Evolutionary conservation across 495 filamentous ascomycete genomes (phyloP).

Genomic region (Talaromyces borbonicus): DNA sequence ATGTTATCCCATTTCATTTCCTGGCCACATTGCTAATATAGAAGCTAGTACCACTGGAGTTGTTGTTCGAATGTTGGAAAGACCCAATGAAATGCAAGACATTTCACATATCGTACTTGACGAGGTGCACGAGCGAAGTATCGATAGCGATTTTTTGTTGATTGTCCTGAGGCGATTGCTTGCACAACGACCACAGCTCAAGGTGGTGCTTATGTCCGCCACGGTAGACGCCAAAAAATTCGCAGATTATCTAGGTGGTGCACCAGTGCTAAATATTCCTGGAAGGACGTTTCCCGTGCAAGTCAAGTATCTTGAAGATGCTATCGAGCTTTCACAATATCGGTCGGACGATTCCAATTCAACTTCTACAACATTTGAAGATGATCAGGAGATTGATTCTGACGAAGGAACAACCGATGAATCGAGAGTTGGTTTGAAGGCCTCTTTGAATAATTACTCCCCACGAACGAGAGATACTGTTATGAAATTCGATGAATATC

Average conservation of each 20-base stretch:
- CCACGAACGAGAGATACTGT: constrained; percentile 62
- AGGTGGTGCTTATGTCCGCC: constrained; percentile 90
- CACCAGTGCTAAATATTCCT: constrained; percentile 79
- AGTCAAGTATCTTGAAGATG: constrained; percentile 84
- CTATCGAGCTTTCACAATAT: constrained; percentile 70
- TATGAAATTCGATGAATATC: constrained; percentile 71
- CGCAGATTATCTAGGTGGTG: constrained; percentile 73
- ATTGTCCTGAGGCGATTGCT: constrained; percentile 81
- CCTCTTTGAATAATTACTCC: constrained; percentile 59
- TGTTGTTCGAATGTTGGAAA: constrained; percentile 93
- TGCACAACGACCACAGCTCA: constrained; percentile 57
- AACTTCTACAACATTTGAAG: constrained; percentile 30
- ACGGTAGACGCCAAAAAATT: constrained; percentile 88
- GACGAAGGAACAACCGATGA: constrained; percentile 31
- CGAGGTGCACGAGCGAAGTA: constrained; percentile 89
- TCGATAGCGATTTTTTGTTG: constrained; percentile 91
- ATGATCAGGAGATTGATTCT: constrained; percentile 36
- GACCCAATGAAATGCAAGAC: constrained; percentile 70
- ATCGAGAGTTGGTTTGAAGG: constrained; percentile 14
- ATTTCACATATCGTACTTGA: constrained; percentile 90
- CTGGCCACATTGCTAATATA: constrained; percentile 1
- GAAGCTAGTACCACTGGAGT: constrained; percentile 56
- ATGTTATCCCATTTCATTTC: background rate
- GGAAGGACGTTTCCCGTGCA: constrained; percentile 89
- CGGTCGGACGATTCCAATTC: constrained; percentile 43